These are phyloP conservation scores for Aquilaria sinensis DNA, from an alignment of 345 rosid genomes.

Conservation along the genomic window DNA sequence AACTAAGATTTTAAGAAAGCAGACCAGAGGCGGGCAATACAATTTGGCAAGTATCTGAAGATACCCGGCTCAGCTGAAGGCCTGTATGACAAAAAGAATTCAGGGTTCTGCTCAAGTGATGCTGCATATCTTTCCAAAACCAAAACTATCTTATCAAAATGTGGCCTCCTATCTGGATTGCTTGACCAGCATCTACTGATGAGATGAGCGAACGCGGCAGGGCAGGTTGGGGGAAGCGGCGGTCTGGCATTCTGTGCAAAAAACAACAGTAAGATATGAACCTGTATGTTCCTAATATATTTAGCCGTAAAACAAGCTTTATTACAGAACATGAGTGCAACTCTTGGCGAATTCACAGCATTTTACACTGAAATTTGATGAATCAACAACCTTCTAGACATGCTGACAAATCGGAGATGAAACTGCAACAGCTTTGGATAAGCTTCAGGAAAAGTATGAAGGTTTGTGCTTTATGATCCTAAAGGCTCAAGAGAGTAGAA, in stretches of 20 bases:
- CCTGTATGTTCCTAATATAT: too few relatives aligned
- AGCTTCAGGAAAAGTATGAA: too few relatives aligned
- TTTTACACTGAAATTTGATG: too few relatives aligned
- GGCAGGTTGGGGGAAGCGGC: constrained; percentile 52
- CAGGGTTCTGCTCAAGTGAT: constrained; percentile 47
- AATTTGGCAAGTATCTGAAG: constrained; percentile 35
- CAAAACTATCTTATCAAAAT: constrained; percentile 50
- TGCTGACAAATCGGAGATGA: too few relatives aligned
- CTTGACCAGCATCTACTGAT: constrained; percentile 65
- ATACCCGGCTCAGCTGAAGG: constrained; percentile 22
- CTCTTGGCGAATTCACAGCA: too few relatives aligned
- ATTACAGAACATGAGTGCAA: too few relatives aligned
- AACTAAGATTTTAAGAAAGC: constrained; percentile 18
- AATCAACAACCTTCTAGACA: too few relatives aligned
- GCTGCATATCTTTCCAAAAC: constrained; percentile 45
- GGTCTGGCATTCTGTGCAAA: constrained; percentile 66
- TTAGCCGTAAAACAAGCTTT: too few relatives aligned
- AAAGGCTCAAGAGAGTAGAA: too few relatives aligned
- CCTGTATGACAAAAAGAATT: constrained; percentile 32
- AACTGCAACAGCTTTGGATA: too few relatives aligned
- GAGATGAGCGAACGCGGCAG: constrained; percentile 44
- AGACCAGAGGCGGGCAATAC: constrained; percentile 17
- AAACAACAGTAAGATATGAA: not conserved
- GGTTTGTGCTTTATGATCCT: too few relatives aligned
- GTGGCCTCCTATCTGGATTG: constrained; percentile 51